Conservation (phyloP, 2,329 filamentous ascomycete genomes). For the Penicillium sp. region DNA sequence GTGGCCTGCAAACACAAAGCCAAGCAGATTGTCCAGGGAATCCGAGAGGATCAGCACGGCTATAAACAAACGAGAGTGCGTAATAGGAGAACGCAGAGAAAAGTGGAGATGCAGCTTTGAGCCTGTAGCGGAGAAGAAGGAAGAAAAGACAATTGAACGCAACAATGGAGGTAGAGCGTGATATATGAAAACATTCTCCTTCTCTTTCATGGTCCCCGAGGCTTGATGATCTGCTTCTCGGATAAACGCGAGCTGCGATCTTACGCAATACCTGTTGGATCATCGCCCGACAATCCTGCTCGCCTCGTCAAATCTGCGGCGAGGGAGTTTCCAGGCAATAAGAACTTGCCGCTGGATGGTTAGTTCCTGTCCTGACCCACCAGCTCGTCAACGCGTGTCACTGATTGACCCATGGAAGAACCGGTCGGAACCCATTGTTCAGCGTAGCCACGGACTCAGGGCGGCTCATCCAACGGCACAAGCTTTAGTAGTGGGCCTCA, state of each 20-base stretch:
- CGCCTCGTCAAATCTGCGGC: constrained; percentile 12
- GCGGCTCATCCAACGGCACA: neutral
- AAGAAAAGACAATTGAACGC: neutral
- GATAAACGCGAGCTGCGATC: neutral
- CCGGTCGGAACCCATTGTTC: constrained; percentile 5
- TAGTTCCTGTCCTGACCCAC: constrained; percentile 24
- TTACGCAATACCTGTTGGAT: constrained; percentile 21
- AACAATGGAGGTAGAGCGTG: neutral
- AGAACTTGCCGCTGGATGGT: constrained; percentile 3
- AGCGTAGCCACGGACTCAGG: neutral
- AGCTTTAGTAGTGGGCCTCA: neutral
- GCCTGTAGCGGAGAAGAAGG: neutral
- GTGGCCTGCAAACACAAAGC: neutral
- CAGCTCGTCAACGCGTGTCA: neutral
- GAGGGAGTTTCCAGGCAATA: constrained; percentile 14
- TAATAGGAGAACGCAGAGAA: neutral
- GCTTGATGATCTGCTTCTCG: neutral
- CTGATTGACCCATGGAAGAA: constrained; percentile 14
- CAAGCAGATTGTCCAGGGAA: neutral
- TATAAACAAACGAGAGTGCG: neutral
- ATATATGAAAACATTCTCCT: constrained; percentile 4
- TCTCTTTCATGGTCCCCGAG: neutral
- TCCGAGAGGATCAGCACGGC: neutral
- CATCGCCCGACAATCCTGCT: constrained; percentile 15
- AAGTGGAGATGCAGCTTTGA: neutral